Base-by-base conservation (phyloP, 257 asterid species). In the Solanum piurae region DNA sequence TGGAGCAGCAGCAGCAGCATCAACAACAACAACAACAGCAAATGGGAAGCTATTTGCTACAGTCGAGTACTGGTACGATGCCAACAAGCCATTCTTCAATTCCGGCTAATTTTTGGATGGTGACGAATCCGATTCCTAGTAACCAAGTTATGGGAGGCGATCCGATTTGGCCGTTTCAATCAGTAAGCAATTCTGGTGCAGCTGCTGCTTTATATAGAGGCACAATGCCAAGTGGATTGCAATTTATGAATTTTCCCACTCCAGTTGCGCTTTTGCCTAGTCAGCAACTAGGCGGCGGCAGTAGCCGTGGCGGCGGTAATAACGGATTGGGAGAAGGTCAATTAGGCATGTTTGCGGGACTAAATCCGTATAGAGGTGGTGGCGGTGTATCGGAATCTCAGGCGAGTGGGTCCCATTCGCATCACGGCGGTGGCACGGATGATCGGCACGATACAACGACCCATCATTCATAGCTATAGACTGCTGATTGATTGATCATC, bases 41-140 rank as follows among this genome's bases (percentile, higher is more conserved):
- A 89, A 83, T 93, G 83, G 98, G 98, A 6, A 96, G 89, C 88
- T 95, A 96, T 88, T 83, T 96, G 90, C 80, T 95, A 49, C 98
- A 94, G 84, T 93, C 98, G 2, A 93, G 92, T 86, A 84, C 98
- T 27, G 94, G 97, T 14, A 92, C 98, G 60, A 93, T 94, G 93
- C 92, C 98, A 83, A 87, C 97, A 20, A 92, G 91, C 84, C 98
- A 96, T 79, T 89, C 97, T 4, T 93, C 98, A 9, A 89, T 92
- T 60, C 98, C 99, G 89, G 94, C 98, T 0, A 97, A 97, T 80
- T 95, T 95, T 71, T 97, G 98, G 98, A 97, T 97, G 99, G 85
- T 95, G 84, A 95, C 98, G 20, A 96, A 94, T 91, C 91, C 97
- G 31, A 90, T 94, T 91, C 91, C 97, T 33, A 89, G 89, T 42